These are phyloP conservation scores for carrot (Daucus carota) DNA, from an alignment of 129 eudicot species.

Conservation along the genomic window DH1_v3.0 NC_030382.2:46260001-46260500, in stretches of 20 bases:
- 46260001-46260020: conserved; percentile 18
- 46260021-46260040: conserved; percentile 48
- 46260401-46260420: no score
- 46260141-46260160: conserved; percentile 36
- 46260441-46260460: no score
- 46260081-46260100: conserved; percentile 57
- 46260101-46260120: conserved; percentile 57
- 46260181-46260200: background rate
- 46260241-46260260: background rate
- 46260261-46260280: background rate
- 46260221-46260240: no score
- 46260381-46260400: no score
- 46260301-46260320: background rate
- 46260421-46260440: background rate
- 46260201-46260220: background rate
- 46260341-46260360: background rate
- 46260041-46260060: conserved; percentile 60
- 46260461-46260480: no score
- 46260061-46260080: conserved; percentile 45
- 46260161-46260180: background rate
- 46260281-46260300: no score
- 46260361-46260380: no score
- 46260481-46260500: no score
- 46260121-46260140: conserved; percentile 43
- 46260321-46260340: background rate